These are phyloP conservation scores for Kazachstania taianensis DNA, from an alignment of 805 yeast genomes.

Conservation along the genomic window DNA sequence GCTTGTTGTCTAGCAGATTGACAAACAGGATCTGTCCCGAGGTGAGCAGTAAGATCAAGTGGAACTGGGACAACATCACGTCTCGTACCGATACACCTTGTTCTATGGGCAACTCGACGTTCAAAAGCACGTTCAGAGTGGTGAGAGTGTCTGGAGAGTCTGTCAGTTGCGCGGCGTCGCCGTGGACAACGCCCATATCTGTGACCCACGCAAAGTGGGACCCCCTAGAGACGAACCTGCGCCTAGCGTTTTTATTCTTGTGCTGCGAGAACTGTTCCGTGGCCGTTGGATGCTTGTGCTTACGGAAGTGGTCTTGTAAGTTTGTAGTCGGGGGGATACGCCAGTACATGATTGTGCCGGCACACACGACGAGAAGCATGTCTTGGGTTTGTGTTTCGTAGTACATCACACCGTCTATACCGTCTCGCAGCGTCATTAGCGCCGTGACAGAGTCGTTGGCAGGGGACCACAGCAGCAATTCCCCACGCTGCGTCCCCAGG, in stretches of 20 bases:
- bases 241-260: slow-evolving; percentile 26
- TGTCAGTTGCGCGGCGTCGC: slow-evolving; percentile 27
- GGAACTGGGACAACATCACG: too few species aligned
- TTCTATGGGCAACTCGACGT: slow-evolving; percentile 34
- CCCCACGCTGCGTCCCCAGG: too few species aligned
- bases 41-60: too few species aligned
- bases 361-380: too few species aligned
- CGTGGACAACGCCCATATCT: slow-evolving; percentile 38
- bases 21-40: too few species aligned
- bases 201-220: slow-evolving; percentile 39
- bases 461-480: too few species aligned
- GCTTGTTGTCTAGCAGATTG: too few species aligned
- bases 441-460: too few species aligned
- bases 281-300: slow-evolving; percentile 23
- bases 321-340: background rate
- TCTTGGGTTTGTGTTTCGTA: too few species aligned
- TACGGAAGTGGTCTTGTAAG: slow-evolving; percentile 14
- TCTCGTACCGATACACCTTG: too few species aligned
- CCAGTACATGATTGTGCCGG: slow-evolving; percentile 1
- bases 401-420: too few species aligned
- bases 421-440: too few species aligned
- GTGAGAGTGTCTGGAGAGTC: slow-evolving; percentile 10
- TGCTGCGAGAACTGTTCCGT: slow-evolving; percentile 31
- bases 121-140: slow-evolving; percentile 31
- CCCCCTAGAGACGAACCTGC: slow-evolving; percentile 22